Conservation (phyloP, 768 basidiomycete genomes). For the Chlorophyllum brunneum region DNA sequence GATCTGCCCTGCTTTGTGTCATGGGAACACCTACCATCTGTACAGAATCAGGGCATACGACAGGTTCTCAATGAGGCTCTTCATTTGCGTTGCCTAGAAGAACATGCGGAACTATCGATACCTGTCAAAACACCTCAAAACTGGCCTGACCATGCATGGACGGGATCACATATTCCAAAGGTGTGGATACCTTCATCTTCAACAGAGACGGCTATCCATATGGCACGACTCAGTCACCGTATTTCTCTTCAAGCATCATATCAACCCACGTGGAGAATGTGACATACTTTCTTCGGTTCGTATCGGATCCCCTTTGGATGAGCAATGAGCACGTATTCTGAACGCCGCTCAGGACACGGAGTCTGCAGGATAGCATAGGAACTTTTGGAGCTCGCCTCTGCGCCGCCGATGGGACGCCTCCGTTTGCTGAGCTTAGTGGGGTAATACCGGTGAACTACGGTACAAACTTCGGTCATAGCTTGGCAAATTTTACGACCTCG, state of each 20-base stretch:
- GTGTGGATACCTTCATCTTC: constrained; percentile 19
- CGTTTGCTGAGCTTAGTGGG: constrained; percentile 56
- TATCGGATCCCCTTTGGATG: constrained; percentile 12
- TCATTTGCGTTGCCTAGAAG: constrained; percentile 46
- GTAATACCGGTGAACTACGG: constrained; percentile 39
- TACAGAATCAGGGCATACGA: constrained; percentile 33
- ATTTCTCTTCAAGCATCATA: constrained; percentile 54
- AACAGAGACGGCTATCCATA: constrained; percentile 11
- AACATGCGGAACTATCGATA: constrained; percentile 45
- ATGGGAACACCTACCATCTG: constrained; percentile 5
- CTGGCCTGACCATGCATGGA: constrained; percentile 32
- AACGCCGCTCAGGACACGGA: constrained; percentile 25
- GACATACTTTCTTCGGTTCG: constrained; percentile 57
- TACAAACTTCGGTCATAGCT: constrained; percentile 23
- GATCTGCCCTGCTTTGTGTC: constrained; percentile 6
- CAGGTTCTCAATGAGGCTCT: constrained; percentile 61
- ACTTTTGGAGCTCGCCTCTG: constrained; percentile 46
- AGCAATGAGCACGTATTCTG: not conserved
- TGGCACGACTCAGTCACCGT: constrained; percentile 29
- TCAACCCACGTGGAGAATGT: constrained; percentile 55
- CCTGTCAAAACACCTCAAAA: constrained; percentile 43
- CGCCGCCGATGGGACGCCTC: constrained; percentile 47
- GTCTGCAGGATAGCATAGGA: constrained; percentile 34
- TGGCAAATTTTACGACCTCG: constrained; percentile 40
- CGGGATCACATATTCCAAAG: constrained; percentile 23